Evolutionary conservation across 441 rosid species (phyloP).

Genomic region (Brassica hybrid): DNA sequence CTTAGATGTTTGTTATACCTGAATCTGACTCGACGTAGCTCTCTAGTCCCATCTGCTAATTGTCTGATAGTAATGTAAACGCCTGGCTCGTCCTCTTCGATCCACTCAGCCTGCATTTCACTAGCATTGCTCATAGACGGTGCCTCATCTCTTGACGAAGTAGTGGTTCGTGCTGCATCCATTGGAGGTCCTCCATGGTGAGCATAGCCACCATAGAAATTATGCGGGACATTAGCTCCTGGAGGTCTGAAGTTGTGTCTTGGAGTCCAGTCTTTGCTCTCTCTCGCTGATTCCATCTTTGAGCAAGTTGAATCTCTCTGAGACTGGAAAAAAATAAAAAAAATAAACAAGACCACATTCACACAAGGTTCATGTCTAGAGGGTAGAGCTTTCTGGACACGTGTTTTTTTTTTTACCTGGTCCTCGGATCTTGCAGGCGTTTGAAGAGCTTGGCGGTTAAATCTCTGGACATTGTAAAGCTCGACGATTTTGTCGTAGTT

Average conservation of each 20-base stretch:
- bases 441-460: conserved; percentile 93
- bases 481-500: conserved; percentile 95
- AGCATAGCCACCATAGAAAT: conserved; percentile 56
- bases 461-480: conserved; percentile 97
- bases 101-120: conserved; percentile 90
- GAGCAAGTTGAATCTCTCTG: conserved; percentile 89
- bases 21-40: conserved; percentile 98
- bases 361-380: conserved; percentile 9
- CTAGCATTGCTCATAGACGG: conserved; percentile 95
- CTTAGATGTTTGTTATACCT: conserved; percentile 57
- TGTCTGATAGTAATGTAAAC: conserved; percentile 96
- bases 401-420: conserved; percentile 57
- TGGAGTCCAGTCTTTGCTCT: conserved; percentile 78
- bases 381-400: not conserved
- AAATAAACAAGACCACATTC: conserved; percentile 1
- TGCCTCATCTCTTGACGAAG: conserved; percentile 91
- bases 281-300: conserved; percentile 76
- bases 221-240: conserved; percentile 50
- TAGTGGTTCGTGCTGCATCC: conserved; percentile 74
- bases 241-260: conserved; percentile 70
- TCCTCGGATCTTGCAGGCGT: conserved; percentile 93
- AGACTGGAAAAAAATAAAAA: conserved; percentile 26
- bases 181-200: conserved; percentile 49
- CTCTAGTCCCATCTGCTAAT: conserved; percentile 85
- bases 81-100: conserved; percentile 94